Conservation (phyloP, 495 filamentous ascomycete species). For the Chaetomidium leptoderma region DNA sequence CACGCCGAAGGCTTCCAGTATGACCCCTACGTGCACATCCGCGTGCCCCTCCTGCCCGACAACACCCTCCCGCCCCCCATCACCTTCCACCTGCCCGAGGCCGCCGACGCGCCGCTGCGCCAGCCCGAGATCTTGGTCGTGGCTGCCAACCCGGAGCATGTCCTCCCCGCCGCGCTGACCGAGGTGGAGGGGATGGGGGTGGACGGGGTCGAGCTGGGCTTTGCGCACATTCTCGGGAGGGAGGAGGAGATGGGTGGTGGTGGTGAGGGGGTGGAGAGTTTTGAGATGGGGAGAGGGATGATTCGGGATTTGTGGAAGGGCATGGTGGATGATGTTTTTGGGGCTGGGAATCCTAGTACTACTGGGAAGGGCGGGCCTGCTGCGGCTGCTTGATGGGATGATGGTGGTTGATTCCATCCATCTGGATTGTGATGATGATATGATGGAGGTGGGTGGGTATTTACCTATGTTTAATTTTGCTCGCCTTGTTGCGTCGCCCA, state of each 20-base stretch:
- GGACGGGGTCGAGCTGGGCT: slow-evolving; percentile 48
- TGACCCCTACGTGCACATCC: slow-evolving; percentile 40
- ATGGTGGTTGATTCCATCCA: not conserved
- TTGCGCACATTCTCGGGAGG: slow-evolving; percentile 31
- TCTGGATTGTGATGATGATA: not conserved
- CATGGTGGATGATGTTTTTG: slow-evolving; percentile 44
- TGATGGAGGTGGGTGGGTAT: not conserved
- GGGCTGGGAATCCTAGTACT: slow-evolving; percentile 6
- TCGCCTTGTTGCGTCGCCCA: not conserved
- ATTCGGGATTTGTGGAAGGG: slow-evolving; percentile 45
- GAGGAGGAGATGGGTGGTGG: slow-evolving; percentile 14
- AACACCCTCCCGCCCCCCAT: slow-evolving; percentile 26
- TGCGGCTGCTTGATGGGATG: slow-evolving; percentile 3
- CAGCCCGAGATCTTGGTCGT: slow-evolving; percentile 39
- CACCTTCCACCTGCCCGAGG: slow-evolving; percentile 25
- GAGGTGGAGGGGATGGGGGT: slow-evolving; percentile 45
- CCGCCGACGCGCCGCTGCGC: slow-evolving; percentile 33
- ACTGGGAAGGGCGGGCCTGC: not conserved
- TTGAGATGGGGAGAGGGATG: slow-evolving; percentile 37
- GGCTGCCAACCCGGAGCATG: slow-evolving; percentile 41
- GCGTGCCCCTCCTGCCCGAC: slow-evolving; percentile 46
- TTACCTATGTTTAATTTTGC: too few relatives aligned
- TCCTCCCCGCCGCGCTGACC: slow-evolving; percentile 40
- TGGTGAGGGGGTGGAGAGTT: slow-evolving; percentile 3
- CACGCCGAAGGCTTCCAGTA: slow-evolving; percentile 13